A percentile compares a stretch with the other conserved stretches of the same genome.
phyloP scores from a whole-genome alignment of 306 rosid genomes.

The Aeschynomene evenia region DNA sequence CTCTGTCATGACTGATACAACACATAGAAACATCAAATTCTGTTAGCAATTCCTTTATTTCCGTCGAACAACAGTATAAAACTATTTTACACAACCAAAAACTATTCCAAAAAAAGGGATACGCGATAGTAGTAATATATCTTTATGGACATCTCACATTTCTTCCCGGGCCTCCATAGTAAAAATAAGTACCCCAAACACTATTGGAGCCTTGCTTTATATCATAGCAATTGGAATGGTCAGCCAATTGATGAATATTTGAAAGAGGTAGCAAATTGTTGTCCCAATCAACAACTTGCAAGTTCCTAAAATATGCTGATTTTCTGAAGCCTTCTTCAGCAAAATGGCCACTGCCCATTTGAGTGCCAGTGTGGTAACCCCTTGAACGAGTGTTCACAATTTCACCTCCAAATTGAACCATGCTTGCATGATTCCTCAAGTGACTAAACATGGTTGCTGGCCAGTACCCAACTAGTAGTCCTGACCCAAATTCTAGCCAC shows the following conservation, averaged over 20 bases:
- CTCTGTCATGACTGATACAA: no score
- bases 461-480: constrained; percentile 93
- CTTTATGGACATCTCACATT: constrained; percentile 70
- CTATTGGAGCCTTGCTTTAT: constrained; percentile 72
- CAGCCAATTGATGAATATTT: constrained; percentile 77
- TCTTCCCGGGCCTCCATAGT: constrained; percentile 98
- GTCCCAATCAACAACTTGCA: constrained; percentile 95
- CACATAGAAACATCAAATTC: no score
- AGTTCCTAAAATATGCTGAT: constrained; percentile 92
- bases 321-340: constrained; percentile 85
- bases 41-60: no score
- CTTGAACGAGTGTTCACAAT: constrained; percentile 78
- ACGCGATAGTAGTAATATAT: background rate
- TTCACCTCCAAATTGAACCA: constrained; percentile 98
- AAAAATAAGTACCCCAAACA: constrained; percentile 96
- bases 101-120: no score
- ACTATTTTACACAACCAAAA: no score
- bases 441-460: constrained; percentile 90
- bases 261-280: constrained; percentile 81
- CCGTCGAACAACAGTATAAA: no score
- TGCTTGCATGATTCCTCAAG: constrained; percentile 83
- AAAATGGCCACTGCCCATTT: constrained; percentile 99
- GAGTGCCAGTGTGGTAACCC: constrained; percentile 88
- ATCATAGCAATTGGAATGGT: constrained; percentile 87
- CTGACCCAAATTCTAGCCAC: constrained; percentile 93